A percentile compares a stretch with the other conserved stretches of the same genome.
phyloP scores from a whole-genome alignment of 2,329 filamentous ascomycete genomes.

The Calonectria fujianensis region DNA sequence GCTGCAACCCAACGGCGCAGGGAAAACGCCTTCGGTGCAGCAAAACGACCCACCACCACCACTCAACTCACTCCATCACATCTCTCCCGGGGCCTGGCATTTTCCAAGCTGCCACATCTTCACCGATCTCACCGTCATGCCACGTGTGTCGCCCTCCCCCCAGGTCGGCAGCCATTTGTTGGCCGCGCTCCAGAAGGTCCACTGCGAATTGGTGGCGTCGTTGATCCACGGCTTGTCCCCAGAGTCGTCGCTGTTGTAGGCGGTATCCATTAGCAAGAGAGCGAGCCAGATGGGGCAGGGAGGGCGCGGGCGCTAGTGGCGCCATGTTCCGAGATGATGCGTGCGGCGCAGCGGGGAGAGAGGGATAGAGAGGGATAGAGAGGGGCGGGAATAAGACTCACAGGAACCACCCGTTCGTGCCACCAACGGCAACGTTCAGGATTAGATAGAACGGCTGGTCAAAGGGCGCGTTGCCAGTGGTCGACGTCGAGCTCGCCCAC shows the following conservation, averaged over 20 bases:
- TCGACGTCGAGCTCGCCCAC: constrained; percentile 63
- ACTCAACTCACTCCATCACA: constrained; percentile 23
- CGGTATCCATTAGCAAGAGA: constrained; percentile 5
- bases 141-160: constrained; percentile 63
- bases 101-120: constrained; percentile 66
- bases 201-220: constrained; percentile 60
- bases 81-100: constrained; percentile 41
- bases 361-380: too few relatives aligned
- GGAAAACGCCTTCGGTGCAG: neutral
- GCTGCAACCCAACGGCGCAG: constrained; percentile 15
- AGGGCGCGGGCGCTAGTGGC: neutral
- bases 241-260: constrained; percentile 61
- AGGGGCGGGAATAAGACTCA: constrained; percentile 49
- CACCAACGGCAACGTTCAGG: constrained; percentile 70
- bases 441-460: constrained; percentile 72
- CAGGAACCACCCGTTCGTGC: constrained; percentile 69
- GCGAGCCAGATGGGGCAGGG: too few relatives aligned
- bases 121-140: constrained; percentile 67
- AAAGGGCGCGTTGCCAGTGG: constrained; percentile 68
- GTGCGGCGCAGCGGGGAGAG: constrained; percentile 10
- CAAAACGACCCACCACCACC: neutral
- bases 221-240: constrained; percentile 69
- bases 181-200: constrained; percentile 65
- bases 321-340: constrained; percentile 18
- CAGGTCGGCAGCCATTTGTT: constrained; percentile 68